These are phyloP conservation scores for Bassia scoparia DNA, from an alignment of 148 eudicot genomes.

Conservation along the genomic window DNA sequence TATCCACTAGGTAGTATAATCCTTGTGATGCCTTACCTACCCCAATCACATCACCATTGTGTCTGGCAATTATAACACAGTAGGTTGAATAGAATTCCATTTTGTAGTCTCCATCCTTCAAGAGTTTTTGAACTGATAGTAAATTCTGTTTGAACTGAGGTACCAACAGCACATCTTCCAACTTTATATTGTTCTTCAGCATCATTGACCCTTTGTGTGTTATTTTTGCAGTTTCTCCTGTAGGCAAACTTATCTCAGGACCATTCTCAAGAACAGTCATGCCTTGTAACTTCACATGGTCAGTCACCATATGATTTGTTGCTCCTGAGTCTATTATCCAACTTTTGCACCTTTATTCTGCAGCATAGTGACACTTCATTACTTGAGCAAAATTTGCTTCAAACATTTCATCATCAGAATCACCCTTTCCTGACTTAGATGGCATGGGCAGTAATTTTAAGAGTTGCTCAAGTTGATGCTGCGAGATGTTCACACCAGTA, in stretches of 20 bases:
- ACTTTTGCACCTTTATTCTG: background rate
- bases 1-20: background rate
- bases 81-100: background rate
- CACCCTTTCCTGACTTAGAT: background rate
- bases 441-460: background rate
- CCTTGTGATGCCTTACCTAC: background rate
- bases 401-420: background rate
- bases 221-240: background rate
- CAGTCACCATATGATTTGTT: background rate
- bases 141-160: background rate
- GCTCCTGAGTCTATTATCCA: background rate
- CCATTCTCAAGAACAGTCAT: rapidly evolving
- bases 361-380: background rate
- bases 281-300: background rate
- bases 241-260: background rate
- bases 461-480: background rate
- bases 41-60: background rate
- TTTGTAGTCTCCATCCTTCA: background rate
- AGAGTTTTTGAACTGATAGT: background rate
- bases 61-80: background rate
- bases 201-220: background rate
- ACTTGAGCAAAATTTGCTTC: background rate
- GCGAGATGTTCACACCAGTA: background rate
- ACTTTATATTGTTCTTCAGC: background rate
- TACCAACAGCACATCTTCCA: background rate